Evolutionary conservation across 2,329 filamentous ascomycete species (phyloP).

Genomic region (Ophiostoma himal-ulmi): DNA sequence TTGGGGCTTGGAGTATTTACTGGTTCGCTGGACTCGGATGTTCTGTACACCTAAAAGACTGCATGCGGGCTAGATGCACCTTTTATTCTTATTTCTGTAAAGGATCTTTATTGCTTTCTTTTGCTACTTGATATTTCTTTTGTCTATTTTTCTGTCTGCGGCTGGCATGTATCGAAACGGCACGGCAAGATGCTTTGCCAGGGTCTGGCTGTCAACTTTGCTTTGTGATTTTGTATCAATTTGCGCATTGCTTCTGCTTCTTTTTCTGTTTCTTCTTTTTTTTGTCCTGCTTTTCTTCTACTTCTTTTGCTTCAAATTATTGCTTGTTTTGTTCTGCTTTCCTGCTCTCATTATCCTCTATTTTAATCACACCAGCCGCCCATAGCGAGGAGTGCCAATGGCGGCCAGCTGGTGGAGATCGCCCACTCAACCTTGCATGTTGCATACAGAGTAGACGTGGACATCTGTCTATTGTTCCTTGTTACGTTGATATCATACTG

Average conservation of each 20-base stretch:
- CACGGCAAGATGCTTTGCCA: too few relatives aligned
- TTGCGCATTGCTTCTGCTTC: too few relatives aligned
- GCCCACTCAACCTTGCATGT: constrained; percentile 2
- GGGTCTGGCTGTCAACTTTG: background rate
- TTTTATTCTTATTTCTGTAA: background rate
- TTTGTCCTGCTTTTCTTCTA: background rate
- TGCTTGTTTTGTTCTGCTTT: background rate
- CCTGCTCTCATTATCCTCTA: background rate
- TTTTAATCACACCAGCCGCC: background rate
- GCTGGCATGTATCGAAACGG: too few relatives aligned
- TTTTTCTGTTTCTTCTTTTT: too few relatives aligned
- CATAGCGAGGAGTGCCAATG: background rate
- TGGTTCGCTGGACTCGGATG: background rate
- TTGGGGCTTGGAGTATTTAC: background rate
- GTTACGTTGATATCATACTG: background rate
- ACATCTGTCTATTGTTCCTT: background rate
- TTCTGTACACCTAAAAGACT: background rate
- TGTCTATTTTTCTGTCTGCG: background rate
- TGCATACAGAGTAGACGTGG: background rate
- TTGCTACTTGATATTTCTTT: constrained; percentile 7
- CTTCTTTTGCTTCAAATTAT: too few relatives aligned
- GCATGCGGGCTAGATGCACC: background rate
- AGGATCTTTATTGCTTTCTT: background rate
- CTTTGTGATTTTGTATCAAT: background rate
- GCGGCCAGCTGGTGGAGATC: background rate